Evolutionary conservation across 768 basidiomycete genomes (phyloP).

Genomic region (Chlorophyllum brunneum): DNA sequence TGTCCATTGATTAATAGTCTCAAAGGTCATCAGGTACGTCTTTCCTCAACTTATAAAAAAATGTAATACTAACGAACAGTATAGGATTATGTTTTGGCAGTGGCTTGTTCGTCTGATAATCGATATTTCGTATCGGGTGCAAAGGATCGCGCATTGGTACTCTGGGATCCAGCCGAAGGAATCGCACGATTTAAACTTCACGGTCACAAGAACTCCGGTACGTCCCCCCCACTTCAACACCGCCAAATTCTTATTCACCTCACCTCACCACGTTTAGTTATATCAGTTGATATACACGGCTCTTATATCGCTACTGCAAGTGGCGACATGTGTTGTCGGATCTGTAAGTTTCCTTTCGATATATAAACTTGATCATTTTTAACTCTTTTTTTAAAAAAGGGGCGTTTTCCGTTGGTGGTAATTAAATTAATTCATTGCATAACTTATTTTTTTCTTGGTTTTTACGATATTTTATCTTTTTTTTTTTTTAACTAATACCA

Average conservation of each 20-base stretch:
- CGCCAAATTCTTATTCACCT: not conserved
- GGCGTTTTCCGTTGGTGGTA: too few species aligned
- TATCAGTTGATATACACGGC: conserved; percentile 47
- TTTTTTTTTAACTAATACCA: too few species aligned
- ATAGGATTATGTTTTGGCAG: conserved; percentile 56
- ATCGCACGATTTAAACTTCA: conserved; percentile 93
- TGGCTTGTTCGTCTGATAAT: conserved; percentile 84
- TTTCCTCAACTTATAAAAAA: conserved; percentile 42
- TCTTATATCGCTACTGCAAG: conserved; percentile 50
- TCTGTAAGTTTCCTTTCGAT: conserved; percentile 36
- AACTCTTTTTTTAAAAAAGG: not conserved
- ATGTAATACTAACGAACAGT: not conserved
- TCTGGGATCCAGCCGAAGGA: conserved; percentile 77
- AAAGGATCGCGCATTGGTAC: conserved; percentile 95
- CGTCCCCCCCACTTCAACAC: conserved; percentile 20
- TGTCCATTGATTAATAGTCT: conserved; percentile 12
- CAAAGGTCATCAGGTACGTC: conserved; percentile 77
- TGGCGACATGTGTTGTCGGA: conserved; percentile 51
- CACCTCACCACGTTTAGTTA: conserved; percentile 40
- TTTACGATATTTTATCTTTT: too few species aligned
- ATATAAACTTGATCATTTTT: not conserved
- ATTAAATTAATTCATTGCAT: too few species aligned
- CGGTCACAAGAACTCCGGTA: conserved; percentile 54
- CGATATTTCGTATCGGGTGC: conserved; percentile 91
- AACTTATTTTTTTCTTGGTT: too few species aligned